Conservation (phyloP, 192 early-diverging fungal genomes). For the Phycomyces blakesleeanus region DNA sequence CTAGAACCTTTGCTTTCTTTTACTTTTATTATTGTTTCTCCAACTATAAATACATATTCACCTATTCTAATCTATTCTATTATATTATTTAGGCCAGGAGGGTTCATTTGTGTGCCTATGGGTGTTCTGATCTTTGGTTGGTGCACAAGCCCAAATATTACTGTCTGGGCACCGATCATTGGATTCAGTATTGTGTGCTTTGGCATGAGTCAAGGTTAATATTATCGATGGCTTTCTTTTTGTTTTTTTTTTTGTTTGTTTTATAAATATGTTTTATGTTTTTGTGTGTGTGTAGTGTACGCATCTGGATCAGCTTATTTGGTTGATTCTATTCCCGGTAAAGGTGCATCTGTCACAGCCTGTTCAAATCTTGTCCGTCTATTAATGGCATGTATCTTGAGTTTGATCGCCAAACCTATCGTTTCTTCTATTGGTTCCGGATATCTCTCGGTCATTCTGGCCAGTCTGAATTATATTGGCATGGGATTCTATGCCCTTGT, state of each 20-base stretch:
- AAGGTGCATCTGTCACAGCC: conserved; percentile 43
- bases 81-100: conserved; percentile 26
- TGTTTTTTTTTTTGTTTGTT: neutral
- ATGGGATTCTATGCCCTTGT: conserved; percentile 36
- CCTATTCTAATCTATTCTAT: too few relatives aligned
- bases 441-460: conserved; percentile 37
- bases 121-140: conserved; percentile 47
- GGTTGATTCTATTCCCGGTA: conserved; percentile 43
- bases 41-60: too few relatives aligned
- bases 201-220: conserved; percentile 38
- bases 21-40: neutral
- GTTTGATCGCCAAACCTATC: conserved; percentile 38
- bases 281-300: neutral
- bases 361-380: conserved; percentile 43
- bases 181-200: conserved; percentile 45
- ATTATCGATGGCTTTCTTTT: neutral
- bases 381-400: conserved; percentile 39
- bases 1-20: neutral
- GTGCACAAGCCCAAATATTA: conserved; percentile 32
- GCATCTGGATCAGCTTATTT: conserved; percentile 38
- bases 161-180: conserved; percentile 37
- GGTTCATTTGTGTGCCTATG: conserved; percentile 39
- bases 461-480: conserved; percentile 33
- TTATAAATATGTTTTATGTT: neutral
- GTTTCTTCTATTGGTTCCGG: conserved; percentile 36